phyloP scores from a whole-genome alignment of 116 monocot genomes.

The Cymodocea nodosa region DNA sequence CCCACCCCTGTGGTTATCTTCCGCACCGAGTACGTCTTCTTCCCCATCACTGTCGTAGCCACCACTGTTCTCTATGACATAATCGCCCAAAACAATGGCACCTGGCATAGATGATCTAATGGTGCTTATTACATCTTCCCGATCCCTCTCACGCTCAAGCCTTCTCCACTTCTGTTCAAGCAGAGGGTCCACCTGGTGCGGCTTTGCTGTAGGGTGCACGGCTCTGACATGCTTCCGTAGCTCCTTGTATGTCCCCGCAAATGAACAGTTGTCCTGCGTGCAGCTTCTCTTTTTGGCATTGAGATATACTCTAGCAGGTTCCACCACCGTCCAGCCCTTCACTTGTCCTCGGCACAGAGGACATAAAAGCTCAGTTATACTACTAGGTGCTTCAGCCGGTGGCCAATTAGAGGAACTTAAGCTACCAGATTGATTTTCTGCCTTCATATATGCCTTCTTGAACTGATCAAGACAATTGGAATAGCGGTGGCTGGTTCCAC shows the following conservation, averaged over 20 bases:
- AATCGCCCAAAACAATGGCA: constrained; percentile 71
- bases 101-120: constrained; percentile 53
- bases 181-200: constrained; percentile 57
- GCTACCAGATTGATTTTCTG: not conserved
- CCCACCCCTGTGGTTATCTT: constrained; percentile 6
- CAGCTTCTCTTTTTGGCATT: constrained; percentile 70
- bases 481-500: constrained; percentile 59
- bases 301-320: constrained; percentile 59
- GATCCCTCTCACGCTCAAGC: constrained; percentile 64
- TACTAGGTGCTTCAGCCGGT: constrained; percentile 20
- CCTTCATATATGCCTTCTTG: constrained; percentile 65
- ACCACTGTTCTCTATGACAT: constrained; percentile 51
- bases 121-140: constrained; percentile 68
- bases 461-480: constrained; percentile 90
- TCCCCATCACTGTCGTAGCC: constrained; percentile 11
- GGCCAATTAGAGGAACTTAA: not conserved
- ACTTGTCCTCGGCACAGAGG: constrained; percentile 84
- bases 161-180: constrained; percentile 59
- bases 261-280: constrained; percentile 65
- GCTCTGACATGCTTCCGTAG: constrained; percentile 56
- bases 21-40: not conserved
- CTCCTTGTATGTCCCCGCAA: constrained; percentile 53
- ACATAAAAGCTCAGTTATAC: constrained; percentile 49
- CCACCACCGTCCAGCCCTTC: constrained; percentile 93
- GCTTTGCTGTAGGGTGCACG: constrained; percentile 47